These are phyloP conservation scores for Coprinellus micaceus DNA, from an alignment of 768 basidiomycete genomes.

Conservation along the genomic window DNA sequence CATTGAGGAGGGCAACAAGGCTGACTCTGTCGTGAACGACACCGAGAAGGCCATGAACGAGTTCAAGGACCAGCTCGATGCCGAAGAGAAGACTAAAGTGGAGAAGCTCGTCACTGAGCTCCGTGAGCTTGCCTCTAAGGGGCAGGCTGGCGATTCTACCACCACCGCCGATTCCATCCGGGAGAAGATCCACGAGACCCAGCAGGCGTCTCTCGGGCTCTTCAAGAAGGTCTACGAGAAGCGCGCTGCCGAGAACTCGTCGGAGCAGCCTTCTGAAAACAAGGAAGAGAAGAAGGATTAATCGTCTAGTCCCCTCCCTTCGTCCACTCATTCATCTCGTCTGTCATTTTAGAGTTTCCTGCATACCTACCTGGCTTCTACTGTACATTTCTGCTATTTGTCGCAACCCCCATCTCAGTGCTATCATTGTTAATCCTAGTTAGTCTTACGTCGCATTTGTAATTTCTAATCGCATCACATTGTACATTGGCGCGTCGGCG, in stretches of 20 bases:
- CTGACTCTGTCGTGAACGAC: conserved; percentile 89
- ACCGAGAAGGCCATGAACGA: conserved; percentile 98
- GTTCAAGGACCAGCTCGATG: conserved; percentile 96
- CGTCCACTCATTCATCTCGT: conserved; percentile 11
- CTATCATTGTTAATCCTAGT: conserved; percentile 9
- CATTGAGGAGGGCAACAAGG: conserved; percentile 96
- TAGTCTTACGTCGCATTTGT: conserved; percentile 9
- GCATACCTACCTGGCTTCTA: conserved; percentile 12
- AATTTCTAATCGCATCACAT: conserved; percentile 7
- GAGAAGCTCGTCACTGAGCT: conserved; percentile 82
- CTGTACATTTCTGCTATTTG: conserved; percentile 16
- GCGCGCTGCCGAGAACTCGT: conserved; percentile 64
- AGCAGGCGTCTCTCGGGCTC: conserved; percentile 90
- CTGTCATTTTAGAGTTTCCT: conserved; percentile 9
- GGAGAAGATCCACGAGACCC: conserved; percentile 90
- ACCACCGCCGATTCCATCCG: conserved; percentile 85
- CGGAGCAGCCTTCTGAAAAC: conserved; percentile 42
- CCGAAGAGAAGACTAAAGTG: conserved; percentile 91
- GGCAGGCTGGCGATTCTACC: conserved; percentile 77
- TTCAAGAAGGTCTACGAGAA: conserved; percentile 99
- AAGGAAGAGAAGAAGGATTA: conserved; percentile 89
- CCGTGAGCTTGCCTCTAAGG: conserved; percentile 85
- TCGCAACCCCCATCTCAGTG: conserved; percentile 21
- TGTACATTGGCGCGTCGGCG: too few species aligned
- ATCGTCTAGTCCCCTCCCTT: conserved; percentile 18